Conservation (phyloP, 2,329 filamentous ascomycete genomes). For the Cladobotryum mycophilum region DNA sequence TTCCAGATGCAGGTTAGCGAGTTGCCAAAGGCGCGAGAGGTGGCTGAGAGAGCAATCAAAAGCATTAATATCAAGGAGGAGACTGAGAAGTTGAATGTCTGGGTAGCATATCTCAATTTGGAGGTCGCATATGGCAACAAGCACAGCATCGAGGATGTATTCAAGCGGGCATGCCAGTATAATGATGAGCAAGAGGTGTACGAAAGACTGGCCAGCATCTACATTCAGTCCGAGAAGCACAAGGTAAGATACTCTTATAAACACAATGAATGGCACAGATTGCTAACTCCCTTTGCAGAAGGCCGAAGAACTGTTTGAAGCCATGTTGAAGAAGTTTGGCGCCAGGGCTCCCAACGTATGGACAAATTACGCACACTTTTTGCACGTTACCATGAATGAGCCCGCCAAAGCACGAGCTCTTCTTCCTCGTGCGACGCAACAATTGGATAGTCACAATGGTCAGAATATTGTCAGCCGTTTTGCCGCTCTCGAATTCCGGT, state of each 20-base stretch:
- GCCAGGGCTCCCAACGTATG: slow-evolving; percentile 74
- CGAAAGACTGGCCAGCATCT: slow-evolving; percentile 85
- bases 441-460: slow-evolving; percentile 61
- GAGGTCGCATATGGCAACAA: slow-evolving; percentile 86
- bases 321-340: slow-evolving; percentile 83
- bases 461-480: slow-evolving; percentile 76
- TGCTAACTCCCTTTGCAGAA: slow-evolving; percentile 50
- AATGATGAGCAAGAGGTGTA: slow-evolving; percentile 89
- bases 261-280: neutral
- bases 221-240: slow-evolving; percentile 83
- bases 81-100: slow-evolving; percentile 88
- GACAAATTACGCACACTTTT: slow-evolving; percentile 91
- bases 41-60: slow-evolving; percentile 83
- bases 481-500: slow-evolving; percentile 85
- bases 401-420: slow-evolving; percentile 72
- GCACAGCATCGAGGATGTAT: slow-evolving; percentile 74
- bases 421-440: slow-evolving; percentile 77
- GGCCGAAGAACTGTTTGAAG: slow-evolving; percentile 82
- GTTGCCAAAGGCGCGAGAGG: slow-evolving; percentile 76
- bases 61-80: slow-evolving; percentile 90
- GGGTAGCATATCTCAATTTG: slow-evolving; percentile 90
- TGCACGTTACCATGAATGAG: slow-evolving; percentile 66
- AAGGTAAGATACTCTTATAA: slow-evolving; percentile 54
- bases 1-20: slow-evolving; percentile 93
- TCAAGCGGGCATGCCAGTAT: slow-evolving; percentile 88